A percentile compares a stretch with the other conserved stretches of the same genome.
phyloP scores from a whole-genome alignment of 768 basidiomycete genomes.

The Termitomyces sp. region DNA sequence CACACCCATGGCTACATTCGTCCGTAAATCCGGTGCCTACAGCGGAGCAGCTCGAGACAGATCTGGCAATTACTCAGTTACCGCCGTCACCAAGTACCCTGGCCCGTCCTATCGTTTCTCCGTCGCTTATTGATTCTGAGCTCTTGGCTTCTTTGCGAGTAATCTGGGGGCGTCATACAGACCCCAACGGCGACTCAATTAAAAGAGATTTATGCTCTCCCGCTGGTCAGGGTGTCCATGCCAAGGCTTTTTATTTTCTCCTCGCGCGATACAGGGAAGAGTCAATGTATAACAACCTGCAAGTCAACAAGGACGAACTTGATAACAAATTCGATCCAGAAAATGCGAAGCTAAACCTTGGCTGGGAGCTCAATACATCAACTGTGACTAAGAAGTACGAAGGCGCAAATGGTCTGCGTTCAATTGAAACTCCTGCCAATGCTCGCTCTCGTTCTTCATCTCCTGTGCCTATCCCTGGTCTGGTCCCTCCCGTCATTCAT shows the following conservation, averaged over 20 bases:
- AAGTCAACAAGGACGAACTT: constrained; percentile 37
- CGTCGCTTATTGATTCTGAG: constrained; percentile 68
- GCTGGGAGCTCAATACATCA: constrained; percentile 31
- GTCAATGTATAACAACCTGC: constrained; percentile 34
- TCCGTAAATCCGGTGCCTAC: constrained; percentile 21
- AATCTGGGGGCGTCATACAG: constrained; percentile 77
- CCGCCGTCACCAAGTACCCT: constrained; percentile 65
- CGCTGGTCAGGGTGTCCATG: constrained; percentile 62
- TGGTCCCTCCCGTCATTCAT: constrained; percentile 16
- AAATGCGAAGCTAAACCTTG: constrained; percentile 28
- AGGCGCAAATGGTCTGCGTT: constrained; percentile 15
- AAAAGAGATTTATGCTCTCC: constrained; percentile 64
- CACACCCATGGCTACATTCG: constrained; percentile 72
- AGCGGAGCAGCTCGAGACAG: constrained; percentile 9
- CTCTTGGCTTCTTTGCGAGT: constrained; percentile 73
- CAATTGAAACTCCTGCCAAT: constrained; percentile 9
- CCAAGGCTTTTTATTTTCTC: constrained; percentile 88
- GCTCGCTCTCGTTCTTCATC: constrained; percentile 16
- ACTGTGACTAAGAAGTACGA: constrained; percentile 25
- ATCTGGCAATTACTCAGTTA: constrained; percentile 25
- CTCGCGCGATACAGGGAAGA: constrained; percentile 72
- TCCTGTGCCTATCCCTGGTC: constrained; percentile 8
- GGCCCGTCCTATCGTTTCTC: constrained; percentile 63
- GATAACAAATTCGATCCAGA: constrained; percentile 16
- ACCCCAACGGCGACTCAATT: constrained; percentile 46